These are phyloP conservation scores for Phlegmacium glaucopus DNA, from an alignment of 768 basidiomycete species.

Conservation along the genomic window DNA sequence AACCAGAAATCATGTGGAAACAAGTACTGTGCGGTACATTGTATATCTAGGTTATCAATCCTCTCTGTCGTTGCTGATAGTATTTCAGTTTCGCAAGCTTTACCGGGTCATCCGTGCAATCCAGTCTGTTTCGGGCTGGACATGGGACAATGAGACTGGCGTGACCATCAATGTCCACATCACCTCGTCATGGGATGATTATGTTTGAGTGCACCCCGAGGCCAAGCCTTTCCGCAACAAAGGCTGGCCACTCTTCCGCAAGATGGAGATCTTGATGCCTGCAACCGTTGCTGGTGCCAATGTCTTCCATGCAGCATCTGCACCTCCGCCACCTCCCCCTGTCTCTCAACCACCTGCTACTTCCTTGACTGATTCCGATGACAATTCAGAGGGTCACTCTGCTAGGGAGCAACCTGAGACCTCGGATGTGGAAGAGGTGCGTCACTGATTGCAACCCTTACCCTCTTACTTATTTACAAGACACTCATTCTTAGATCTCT, in stretches of 20 bases:
- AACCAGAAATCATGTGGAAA: slow-evolving; percentile 3
- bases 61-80: background rate
- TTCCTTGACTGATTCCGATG: no score
- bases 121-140: slow-evolving; percentile 4
- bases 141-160: slow-evolving; percentile 5
- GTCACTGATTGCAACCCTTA: no score
- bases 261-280: slow-evolving; percentile 4
- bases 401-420: no score
- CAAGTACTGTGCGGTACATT: slow-evolving; percentile 14
- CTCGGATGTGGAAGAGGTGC: no score
- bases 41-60: background rate
- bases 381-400: no score
- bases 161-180: slow-evolving; percentile 1
- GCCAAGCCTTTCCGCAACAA: slow-evolving; percentile 13
- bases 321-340: background rate
- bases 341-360: no score
- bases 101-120: slow-evolving; percentile 6
- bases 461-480: no score
- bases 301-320: slow-evolving; percentile 7
- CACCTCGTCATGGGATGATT: slow-evolving; percentile 6
- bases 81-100: slow-evolving; percentile 7
- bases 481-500: no score
- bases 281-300: slow-evolving; percentile 1
- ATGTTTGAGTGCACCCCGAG: slow-evolving; percentile 7
- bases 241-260: slow-evolving; percentile 8